Evolutionary conservation across 2,329 filamentous ascomycete genomes (phyloP), one percentile per base, ranked within the genome.

Genomic region (Colletotrichum liaoningense): DNA sequence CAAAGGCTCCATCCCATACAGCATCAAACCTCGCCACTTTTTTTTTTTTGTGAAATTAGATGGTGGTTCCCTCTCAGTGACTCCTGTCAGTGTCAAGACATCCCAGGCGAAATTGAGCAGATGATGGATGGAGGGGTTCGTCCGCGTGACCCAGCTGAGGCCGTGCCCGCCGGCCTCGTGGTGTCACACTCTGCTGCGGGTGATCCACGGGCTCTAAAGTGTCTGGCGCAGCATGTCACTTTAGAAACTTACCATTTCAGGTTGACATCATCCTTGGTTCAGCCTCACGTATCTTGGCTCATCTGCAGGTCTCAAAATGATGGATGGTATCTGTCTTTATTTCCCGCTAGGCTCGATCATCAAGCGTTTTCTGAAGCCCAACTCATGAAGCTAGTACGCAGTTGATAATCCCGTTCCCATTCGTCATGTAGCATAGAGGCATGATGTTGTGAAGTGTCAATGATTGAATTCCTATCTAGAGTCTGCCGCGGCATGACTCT

Each of bases 391-490:
- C 59, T 38, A 57, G 9, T 30, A 42, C 46, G 24, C 52, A 12
- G 19, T 30, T 57, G 7, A 2, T 66, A 42, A 22, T 46, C 12
- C 54, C n/a, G 8, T 46, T 64, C 28, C 56, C 24, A 26, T 72
- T 74, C 58, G 57, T 56, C 57, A 55, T 59, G 35, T 33, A 59
- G 30, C 59, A 58, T 33, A 59, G 8, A 26, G 8, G 35, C 57
- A 33, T 67, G 57, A 28, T 38, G 56, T 72, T 72, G 63, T 75
- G 66, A 60, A 76, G 78, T 75, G 64, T 69, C 74, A 73, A 72
- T 71, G 63, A 63, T 75, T 69, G 73, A 75, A 75, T 75, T 75
- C 74, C 73, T 75, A 75, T 75, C 65, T 75, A 72, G 69, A 75
- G 69, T 74, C 69, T 73, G 70, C 73, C 73, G 67, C 63, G 55